phyloP scores from a whole-genome alignment of 2,329 filamentous ascomycete genomes.

The Geoglossum cookeanum region DNA sequence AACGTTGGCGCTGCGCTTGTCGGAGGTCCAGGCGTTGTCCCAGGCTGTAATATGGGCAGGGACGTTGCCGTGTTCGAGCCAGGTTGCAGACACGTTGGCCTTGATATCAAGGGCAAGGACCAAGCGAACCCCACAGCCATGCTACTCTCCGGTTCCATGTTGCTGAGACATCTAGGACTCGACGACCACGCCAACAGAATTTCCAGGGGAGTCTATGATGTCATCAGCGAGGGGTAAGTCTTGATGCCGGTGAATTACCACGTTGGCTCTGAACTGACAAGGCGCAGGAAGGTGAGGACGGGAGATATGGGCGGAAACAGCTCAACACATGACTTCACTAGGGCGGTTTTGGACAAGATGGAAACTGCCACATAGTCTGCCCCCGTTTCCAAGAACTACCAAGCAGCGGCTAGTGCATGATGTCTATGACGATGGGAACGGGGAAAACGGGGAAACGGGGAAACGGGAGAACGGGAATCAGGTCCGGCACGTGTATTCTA shows the following conservation, averaged over 20 bases:
- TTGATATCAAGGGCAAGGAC: slow-evolving; percentile 99
- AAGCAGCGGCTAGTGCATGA: not conserved
- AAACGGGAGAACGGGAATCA: too few species aligned
- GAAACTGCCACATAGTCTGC: slow-evolving; percentile 43
- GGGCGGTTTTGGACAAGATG: slow-evolving; percentile 89
- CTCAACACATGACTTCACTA: slow-evolving; percentile 88
- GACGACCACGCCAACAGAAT: slow-evolving; percentile 98
- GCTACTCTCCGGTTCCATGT: slow-evolving; percentile 89
- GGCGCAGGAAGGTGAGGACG: slow-evolving; percentile 58
- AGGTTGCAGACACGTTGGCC: slow-evolving; percentile 95
- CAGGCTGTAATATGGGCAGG: slow-evolving; percentile 98
- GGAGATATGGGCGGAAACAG: slow-evolving; percentile 87
- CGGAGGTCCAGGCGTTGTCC: slow-evolving; percentile 89
- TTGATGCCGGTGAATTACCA: slow-evolving; percentile 1
- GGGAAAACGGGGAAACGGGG: too few species aligned
- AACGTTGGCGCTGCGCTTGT: slow-evolving; percentile 97
- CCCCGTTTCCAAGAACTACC: not conserved
- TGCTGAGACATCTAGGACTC: slow-evolving; percentile 87
- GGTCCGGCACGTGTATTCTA: not conserved
- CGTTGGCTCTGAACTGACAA: slow-evolving; percentile 22
- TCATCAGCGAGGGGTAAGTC: slow-evolving; percentile 76
- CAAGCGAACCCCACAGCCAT: slow-evolving; percentile 96
- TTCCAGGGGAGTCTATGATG: slow-evolving; percentile 66
- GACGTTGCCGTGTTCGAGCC: slow-evolving; percentile 98
- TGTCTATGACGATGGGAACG: too few species aligned